Base-by-base conservation (phyloP, 208 protist genomes). In the Phytomonas sp. region DNA sequence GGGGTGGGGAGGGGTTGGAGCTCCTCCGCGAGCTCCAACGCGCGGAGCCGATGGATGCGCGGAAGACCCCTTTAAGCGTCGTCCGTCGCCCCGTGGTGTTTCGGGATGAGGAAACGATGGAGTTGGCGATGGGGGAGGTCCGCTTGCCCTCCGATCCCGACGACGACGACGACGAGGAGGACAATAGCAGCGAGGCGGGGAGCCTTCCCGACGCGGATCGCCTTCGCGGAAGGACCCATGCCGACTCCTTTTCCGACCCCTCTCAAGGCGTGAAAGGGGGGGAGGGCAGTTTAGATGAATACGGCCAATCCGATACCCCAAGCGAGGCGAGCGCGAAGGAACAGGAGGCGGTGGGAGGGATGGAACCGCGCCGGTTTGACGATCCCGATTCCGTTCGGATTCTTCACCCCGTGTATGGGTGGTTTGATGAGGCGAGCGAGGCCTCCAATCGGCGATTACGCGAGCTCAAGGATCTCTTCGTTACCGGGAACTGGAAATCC, bases 401-500 rank as follows among this genome's bases (percentile, higher is more conserved):
- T 23, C 79, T 73, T 73, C 43, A 62, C 32, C 59, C 87, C 4
- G 69, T 30, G 15, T 66, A 89, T 73, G 81, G 85, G 64, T 96
- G 91, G 90, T 71, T 70, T n/a, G 76, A 80, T 67, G 71, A 85
- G 70, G 31, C 65, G 59, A n/a, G 59, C 31, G 60, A 85, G 31
- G 40, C 40, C 40, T 6, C 40, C 13, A 3, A 15, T 17, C 40
- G 13, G 40, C 40, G 40, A 20, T 75, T 92, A 56, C 84, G 86
- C 60, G 67, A 60, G 9, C 78, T 98, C 51, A 94, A 97, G 69
- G 87, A 98, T 77, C 81, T 96, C 3, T 99, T 97, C 74, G 96
- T 99, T 11, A 99, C 97, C 0, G 97, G 97, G 37, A 84, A 95
- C 67, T 98, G 97, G 97, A 51, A 68, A 8, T 43, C 71, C 5